A percentile compares a stretch with the other conserved stretches of the same genome.
phyloP scores from a whole-genome alignment of 2,329 filamentous ascomycete genomes.

The Colletotrichum destructivum region DNA sequence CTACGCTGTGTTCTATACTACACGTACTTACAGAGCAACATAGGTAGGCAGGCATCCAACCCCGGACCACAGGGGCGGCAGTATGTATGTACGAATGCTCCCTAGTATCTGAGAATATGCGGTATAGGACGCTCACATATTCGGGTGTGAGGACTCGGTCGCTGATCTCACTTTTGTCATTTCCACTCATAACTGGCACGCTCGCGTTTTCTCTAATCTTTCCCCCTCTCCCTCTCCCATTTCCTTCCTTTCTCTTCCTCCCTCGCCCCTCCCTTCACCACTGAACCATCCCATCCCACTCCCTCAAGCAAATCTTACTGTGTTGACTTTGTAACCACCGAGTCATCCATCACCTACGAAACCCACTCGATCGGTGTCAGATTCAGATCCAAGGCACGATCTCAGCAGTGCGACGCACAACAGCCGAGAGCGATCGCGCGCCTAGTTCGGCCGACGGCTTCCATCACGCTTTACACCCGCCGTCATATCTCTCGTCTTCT shows the following conservation, averaged over 20 bases:
- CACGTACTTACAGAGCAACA: not conserved
- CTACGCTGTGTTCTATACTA: not conserved
- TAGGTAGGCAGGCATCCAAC: not conserved
- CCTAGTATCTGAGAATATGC: constrained; percentile 7
- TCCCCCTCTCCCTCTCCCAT: constrained; percentile 1
- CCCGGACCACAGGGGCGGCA: not conserved
- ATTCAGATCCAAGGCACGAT: constrained; percentile 18
- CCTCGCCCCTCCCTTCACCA: constrained; percentile 8
- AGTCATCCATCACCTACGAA: not conserved
- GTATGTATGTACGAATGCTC: not conserved
- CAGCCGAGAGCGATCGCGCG: constrained; percentile 9
- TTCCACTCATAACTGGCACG: constrained; percentile 29
- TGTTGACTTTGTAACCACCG: not conserved
- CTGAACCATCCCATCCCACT: constrained; percentile 1
- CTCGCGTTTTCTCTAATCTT: constrained; percentile 10
- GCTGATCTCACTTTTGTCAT: constrained; percentile 37
- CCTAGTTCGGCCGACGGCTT: constrained; percentile 1
- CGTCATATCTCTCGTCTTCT: not conserved
- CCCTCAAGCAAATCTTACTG: not conserved
- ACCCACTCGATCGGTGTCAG: constrained; percentile 24
- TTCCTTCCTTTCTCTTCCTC: constrained; percentile 4
- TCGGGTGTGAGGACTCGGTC: constrained; percentile 22
- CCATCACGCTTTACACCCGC: not conserved
- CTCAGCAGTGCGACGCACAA: constrained; percentile 5
- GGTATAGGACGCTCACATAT: constrained; percentile 28